These are phyloP conservation scores for Cladophialophora exuberans DNA, from an alignment of 2,329 filamentous ascomycete species.

Conservation along the genomic window DNA sequence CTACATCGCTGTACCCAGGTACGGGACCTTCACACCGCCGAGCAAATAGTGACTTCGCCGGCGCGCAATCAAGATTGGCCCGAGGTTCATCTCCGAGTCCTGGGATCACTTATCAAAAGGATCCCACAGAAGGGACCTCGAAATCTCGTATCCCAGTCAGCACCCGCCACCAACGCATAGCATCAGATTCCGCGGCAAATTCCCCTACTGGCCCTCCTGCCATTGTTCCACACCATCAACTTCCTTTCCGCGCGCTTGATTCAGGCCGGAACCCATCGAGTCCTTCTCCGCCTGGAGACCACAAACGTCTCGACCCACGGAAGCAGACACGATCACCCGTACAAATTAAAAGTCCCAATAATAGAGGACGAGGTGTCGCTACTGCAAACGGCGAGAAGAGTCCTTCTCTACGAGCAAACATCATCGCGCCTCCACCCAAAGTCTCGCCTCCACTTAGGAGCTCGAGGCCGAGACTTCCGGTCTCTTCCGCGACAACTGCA, in stretches of 20 bases:
- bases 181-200: slow-evolving; percentile 18
- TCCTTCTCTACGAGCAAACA: slow-evolving; percentile 71
- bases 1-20: not conserved
- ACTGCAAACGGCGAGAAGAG: slow-evolving; percentile 52
- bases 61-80: slow-evolving; percentile 8
- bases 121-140: not conserved
- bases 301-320: slow-evolving; percentile 32
- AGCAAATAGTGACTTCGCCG: slow-evolving; percentile 30
- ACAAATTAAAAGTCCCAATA: slow-evolving; percentile 41
- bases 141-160: slow-evolving; percentile 30
- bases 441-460: slow-evolving; percentile 79
- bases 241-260: slow-evolving; percentile 20
- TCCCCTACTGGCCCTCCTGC: slow-evolving; percentile 15
- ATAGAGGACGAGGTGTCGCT: slow-evolving; percentile 40
- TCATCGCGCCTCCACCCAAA: slow-evolving; percentile 70
- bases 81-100: slow-evolving; percentile 5
- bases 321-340: slow-evolving; percentile 37
- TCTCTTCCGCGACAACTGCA: slow-evolving; percentile 73
- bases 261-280: slow-evolving; percentile 25
- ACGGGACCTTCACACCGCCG: slow-evolving; percentile 24
- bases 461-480: slow-evolving; percentile 77
- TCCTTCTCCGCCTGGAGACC: slow-evolving; percentile 15
- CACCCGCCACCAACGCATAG: slow-evolving; percentile 23
- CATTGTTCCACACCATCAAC: slow-evolving; percentile 16
- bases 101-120: not conserved